phyloP scores from a whole-genome alignment of 2,329 filamentous ascomycete genomes.

The Incumbomyces delicatus region DNA sequence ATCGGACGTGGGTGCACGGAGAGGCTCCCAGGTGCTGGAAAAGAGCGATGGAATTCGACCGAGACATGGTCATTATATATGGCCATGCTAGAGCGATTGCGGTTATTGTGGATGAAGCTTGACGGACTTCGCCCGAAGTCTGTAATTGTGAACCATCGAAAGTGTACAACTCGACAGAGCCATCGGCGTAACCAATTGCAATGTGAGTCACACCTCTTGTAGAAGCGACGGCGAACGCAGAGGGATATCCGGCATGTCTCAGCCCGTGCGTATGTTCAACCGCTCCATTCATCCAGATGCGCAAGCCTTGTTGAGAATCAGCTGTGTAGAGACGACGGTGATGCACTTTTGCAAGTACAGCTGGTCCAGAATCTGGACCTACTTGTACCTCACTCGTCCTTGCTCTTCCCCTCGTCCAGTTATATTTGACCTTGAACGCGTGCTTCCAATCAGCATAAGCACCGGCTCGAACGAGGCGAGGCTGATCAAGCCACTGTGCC shows the following conservation, averaged over 20 bases:
- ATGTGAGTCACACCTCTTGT: slow-evolving; percentile 45
- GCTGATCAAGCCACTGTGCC: slow-evolving; percentile 54
- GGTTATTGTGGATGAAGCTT: slow-evolving; percentile 51
- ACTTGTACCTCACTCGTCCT: slow-evolving; percentile 58
- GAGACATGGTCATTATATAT: slow-evolving; percentile 70
- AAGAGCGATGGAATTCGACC: slow-evolving; percentile 62
- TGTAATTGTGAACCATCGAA: slow-evolving; percentile 23
- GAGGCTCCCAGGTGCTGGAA: slow-evolving; percentile 61
- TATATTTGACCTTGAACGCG: slow-evolving; percentile 79
- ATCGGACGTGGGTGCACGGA: neutral
- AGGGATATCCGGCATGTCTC: slow-evolving; percentile 35
- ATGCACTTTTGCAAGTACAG: slow-evolving; percentile 64
- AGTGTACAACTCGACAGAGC: slow-evolving; percentile 61
- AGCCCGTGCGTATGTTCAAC: slow-evolving; percentile 44
- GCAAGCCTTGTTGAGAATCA: slow-evolving; percentile 58
- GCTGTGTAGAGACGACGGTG: slow-evolving; percentile 70
- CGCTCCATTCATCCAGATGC: slow-evolving; percentile 55
- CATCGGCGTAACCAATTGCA: slow-evolving; percentile 60
- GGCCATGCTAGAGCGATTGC: slow-evolving; percentile 64
- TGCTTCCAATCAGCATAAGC: slow-evolving; percentile 67
- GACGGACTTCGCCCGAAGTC: neutral
- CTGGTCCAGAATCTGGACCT: slow-evolving; percentile 44
- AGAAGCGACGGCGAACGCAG: slow-evolving; percentile 55
- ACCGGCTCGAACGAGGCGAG: slow-evolving; percentile 43
- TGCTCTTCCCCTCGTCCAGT: slow-evolving; percentile 79